These are phyloP conservation scores for Fulvia fulva DNA, from an alignment of 2,329 filamentous ascomycete genomes.

Conservation along the genomic window DNA sequence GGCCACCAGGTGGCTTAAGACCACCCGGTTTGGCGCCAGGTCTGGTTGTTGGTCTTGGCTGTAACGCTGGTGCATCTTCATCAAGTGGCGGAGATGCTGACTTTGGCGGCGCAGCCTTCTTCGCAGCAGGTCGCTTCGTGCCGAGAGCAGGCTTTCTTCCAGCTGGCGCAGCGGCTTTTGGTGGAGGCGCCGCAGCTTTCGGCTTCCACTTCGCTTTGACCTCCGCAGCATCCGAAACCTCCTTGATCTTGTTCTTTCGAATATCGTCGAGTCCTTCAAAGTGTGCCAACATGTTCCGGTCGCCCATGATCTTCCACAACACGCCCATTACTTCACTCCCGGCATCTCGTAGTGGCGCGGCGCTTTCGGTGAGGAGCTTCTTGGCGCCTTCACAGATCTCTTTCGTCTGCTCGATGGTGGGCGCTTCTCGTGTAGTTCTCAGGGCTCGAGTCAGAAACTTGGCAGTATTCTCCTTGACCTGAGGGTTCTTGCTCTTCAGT, in stretches of 20 bases:
- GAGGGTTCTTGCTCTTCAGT: conserved; percentile 90
- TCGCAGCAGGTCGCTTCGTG: conserved; percentile 41
- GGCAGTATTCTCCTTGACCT: conserved; percentile 93
- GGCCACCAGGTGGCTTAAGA: conserved; percentile 28
- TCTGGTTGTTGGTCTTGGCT: conserved; percentile 57
- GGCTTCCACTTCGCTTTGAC: conserved; percentile 91
- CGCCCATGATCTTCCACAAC: conserved; percentile 97
- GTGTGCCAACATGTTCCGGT: conserved; percentile 89
- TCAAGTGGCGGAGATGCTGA: conserved; percentile 39
- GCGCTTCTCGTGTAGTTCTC: conserved; percentile 76
- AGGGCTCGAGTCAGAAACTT: conserved; percentile 89
- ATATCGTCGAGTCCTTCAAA: conserved; percentile 93
- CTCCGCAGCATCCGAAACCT: conserved; percentile 76
- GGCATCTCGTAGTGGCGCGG: conserved; percentile 76
- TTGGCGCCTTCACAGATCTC: conserved; percentile 83
- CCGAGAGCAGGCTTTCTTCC: conserved; percentile 51
- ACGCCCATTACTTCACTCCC: conserved; percentile 91
- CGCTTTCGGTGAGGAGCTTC: conserved; percentile 85
- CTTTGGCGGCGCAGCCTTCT: conserved; percentile 47
- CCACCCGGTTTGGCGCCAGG: conserved; percentile 39
- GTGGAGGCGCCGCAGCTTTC: conserved; percentile 65
- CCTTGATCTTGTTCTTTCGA: conserved; percentile 90
- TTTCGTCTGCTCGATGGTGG: conserved; percentile 76
- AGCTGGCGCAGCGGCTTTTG: conserved; percentile 51
- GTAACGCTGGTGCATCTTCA: conserved; percentile 50